Base-by-base conservation (phyloP, 148 eudicot genomes). In the Cornus kousa region DNA sequence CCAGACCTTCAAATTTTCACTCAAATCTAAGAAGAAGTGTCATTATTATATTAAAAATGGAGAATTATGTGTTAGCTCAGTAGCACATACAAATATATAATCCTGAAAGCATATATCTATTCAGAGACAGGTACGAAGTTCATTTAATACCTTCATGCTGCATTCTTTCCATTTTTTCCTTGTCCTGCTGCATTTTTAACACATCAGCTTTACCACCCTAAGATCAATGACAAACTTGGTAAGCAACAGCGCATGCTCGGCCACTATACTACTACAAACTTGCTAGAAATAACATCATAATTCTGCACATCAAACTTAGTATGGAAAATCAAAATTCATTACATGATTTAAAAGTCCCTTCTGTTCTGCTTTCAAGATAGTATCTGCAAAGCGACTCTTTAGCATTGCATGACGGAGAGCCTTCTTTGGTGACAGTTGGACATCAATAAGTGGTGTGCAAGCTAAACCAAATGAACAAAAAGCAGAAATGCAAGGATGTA, bases 381-480 rank as follows among this genome's bases (percentile, higher is more conserved):
- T 91, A 77, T 88, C 93, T 43, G 96, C 95, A 86, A 89, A 93
- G 40, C 98, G 96, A 48, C 84, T 85, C 84, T 86, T 95, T 70
- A 95, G 80, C 88, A 89, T 89, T 67, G 95, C 98, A 84, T 89
- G 91, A 43, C 96, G 95, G 62, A 93, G 80, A 65, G 94, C 97
- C 83, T 88, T 91, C 71, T 88, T 80, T 5, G 97, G 93, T 50
- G 94, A 87, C 70, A 90, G 81, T 68, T 83, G 89, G 33, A 85
- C 59, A 74, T 87, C 92, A 57, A 81, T 64, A 68, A 53, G 53
- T 9, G 85, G 68, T 77, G 77, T 73, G 75, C 87, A 87, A 57
- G 80, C 97, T 92, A 73, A 39, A 73, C 43, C 74, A 77, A 57
- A 79, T 8, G n/a, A 73, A 62, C 19, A 67, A 64, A 62, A 7